Conservation (phyloP, 2,329 filamentous ascomycete species). For the Alternaria arbusti region DNA sequence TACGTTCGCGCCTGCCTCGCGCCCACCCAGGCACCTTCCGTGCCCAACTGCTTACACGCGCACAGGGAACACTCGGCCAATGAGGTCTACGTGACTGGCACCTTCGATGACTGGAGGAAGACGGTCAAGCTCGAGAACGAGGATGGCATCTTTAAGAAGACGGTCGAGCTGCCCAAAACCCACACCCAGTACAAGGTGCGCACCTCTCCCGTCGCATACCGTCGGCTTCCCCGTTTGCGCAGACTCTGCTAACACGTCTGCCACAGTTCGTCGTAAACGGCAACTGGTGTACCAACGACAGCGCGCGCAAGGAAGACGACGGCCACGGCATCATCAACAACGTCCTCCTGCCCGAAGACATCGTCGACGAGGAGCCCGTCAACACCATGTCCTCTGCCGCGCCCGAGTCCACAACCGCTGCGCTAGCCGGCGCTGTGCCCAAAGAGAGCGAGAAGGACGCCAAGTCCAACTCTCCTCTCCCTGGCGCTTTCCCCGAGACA, state of each 20-base stretch:
- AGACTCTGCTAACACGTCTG: conserved; percentile 26
- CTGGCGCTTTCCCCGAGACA: conserved; percentile 76
- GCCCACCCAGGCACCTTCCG: conserved; percentile 2
- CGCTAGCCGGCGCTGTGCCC: conserved; percentile 70
- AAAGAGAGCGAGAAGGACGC: conserved; percentile 55
- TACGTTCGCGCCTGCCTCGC: conserved; percentile 50
- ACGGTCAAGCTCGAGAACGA: conserved; percentile 81
- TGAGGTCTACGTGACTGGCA: conserved; percentile 93
- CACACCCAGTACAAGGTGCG: conserved; percentile 96
- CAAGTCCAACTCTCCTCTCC: conserved; percentile 49
- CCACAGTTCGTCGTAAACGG: conserved; percentile 92
- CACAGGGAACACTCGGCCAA: conserved; percentile 80
- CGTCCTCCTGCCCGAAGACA: conserved; percentile 78
- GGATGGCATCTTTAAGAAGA: conserved; percentile 76
- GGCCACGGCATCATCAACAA: conserved; percentile 89
- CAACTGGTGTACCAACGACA: conserved; percentile 83
- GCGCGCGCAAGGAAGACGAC: conserved; percentile 82
- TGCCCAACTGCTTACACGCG: conserved; percentile 22
- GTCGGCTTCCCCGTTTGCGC: conserved; percentile 1
- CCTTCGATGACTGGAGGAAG: conserved; percentile 93
- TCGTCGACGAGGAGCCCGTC: conserved; percentile 58
- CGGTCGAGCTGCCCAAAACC: conserved; percentile 71
- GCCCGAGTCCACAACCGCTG: conserved; percentile 74
- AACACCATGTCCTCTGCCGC: conserved; percentile 70
- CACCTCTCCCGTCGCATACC: conserved; percentile 2